A percentile compares a stretch with the other conserved stretches of the same genome.
These are phyloP conservation scores for Apophysomyces trapeziformis DNA, from an alignment of 371 early-diverging fungal genomes.

Conservation along the genomic window DNA sequence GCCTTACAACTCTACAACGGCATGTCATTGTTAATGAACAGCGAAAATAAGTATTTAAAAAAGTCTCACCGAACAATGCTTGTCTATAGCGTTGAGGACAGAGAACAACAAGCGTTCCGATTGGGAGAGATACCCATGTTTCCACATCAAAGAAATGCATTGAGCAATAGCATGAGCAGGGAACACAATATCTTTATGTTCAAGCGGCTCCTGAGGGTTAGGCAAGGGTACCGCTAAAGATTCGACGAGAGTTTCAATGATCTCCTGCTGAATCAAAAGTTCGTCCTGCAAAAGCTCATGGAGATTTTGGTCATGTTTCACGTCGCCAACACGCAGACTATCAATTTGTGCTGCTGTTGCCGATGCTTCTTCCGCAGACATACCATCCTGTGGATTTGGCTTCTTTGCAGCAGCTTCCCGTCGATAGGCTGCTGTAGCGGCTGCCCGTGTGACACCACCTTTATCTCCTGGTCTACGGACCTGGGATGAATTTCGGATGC, in stretches of 20 bases:
- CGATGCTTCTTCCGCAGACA: conserved; percentile 31
- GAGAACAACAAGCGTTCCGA: conserved; percentile 77
- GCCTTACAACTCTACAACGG: conserved; percentile 22
- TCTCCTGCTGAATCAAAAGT: conserved; percentile 76
- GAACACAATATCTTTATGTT: conserved; percentile 81
- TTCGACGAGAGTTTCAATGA: conserved; percentile 81
- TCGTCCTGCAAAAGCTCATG: conserved; percentile 61
- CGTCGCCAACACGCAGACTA: conserved; percentile 14
- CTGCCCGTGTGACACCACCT: background rate
- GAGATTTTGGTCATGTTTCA: conserved; percentile 33
- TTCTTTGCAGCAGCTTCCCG: conserved; percentile 9
- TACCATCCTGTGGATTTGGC: conserved; percentile 18
- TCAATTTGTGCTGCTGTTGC: conserved; percentile 5
- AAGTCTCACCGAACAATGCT: conserved; percentile 55
- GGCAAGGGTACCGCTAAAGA: conserved; percentile 80
- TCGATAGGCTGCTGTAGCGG: conserved; percentile 12
- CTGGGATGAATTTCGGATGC: conserved; percentile 4
- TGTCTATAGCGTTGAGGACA: conserved; percentile 75
- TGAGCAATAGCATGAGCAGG: conserved; percentile 86
- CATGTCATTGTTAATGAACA: background rate
- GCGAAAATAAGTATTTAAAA: background rate
- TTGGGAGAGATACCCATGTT: conserved; percentile 68
- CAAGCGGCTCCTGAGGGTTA: conserved; percentile 69
- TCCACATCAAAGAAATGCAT: conserved; percentile 76
- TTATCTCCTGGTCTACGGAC: conserved; percentile 10